A percentile compares a stretch with the other conserved stretches of the same genome.
Conservation (phyloP, 768 basidiomycete genomes). For the Scleroderma citrinum region DNA sequence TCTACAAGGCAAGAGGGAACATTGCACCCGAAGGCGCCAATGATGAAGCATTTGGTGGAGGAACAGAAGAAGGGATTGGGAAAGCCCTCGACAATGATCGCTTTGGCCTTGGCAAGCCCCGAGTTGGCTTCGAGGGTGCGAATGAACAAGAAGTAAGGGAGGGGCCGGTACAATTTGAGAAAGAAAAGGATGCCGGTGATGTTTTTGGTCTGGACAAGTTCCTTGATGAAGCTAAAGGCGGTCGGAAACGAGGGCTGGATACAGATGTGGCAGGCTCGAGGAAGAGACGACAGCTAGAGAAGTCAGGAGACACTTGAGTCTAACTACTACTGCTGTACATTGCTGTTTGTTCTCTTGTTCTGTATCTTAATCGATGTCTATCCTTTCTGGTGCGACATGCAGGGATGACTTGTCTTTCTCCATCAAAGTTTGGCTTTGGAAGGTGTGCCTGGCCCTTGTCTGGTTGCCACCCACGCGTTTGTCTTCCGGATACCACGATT, state of each 20-base stretch:
- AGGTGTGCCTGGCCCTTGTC: too few relatives aligned
- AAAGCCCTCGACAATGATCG: constrained; percentile 90
- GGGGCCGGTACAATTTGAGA: constrained; percentile 98
- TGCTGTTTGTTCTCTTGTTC: constrained; percentile 1
- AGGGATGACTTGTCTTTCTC: too few relatives aligned
- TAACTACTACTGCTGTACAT: neutral
- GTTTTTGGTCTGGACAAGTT: constrained; percentile 97
- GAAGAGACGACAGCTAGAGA: constrained; percentile 65
- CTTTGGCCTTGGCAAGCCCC: constrained; percentile 81
- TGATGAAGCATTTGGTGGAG: constrained; percentile 90
- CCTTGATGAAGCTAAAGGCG: constrained; percentile 93
- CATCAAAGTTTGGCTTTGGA: too few relatives aligned
- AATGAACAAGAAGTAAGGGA: constrained; percentile 77
- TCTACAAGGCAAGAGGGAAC: constrained; percentile 93
- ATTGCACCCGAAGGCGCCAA: constrained; percentile 63
- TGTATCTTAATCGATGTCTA: constrained; percentile 2
- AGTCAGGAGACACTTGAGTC: constrained; percentile 41
- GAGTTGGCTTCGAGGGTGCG: constrained; percentile 89
- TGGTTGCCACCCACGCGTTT: neutral
- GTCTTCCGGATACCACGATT: neutral
- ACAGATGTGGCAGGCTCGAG: constrained; percentile 64
- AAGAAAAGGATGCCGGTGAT: constrained; percentile 96
- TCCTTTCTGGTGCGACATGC: too few relatives aligned
- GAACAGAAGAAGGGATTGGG: constrained; percentile 91
- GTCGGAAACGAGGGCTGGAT: constrained; percentile 85